phyloP scores from a whole-genome alignment of 2,329 filamentous ascomycete species.

The Kalaharituber pfeilii region DNA sequence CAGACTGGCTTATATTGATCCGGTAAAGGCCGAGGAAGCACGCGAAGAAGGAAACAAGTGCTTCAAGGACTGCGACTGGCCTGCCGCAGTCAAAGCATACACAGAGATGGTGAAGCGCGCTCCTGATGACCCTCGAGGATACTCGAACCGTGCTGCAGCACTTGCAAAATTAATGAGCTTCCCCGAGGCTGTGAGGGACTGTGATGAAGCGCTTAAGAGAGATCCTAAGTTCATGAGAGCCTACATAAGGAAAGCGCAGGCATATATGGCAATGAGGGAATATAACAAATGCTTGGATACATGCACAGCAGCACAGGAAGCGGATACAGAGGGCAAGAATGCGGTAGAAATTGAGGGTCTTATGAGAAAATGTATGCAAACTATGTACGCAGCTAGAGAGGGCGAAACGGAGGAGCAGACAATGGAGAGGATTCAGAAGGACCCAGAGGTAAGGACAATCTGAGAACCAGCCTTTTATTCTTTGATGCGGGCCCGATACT shows the following conservation, averaged over 20 bases:
- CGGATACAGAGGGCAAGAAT: conserved; percentile 68
- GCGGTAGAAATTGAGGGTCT: conserved; percentile 82
- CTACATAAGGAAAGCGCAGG: conserved; percentile 91
- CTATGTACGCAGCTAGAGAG: conserved; percentile 78
- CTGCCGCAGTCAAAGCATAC: conserved; percentile 84
- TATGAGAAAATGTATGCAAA: conserved; percentile 76
- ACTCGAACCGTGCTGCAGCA: conserved; percentile 91
- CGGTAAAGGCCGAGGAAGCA: conserved; percentile 83
- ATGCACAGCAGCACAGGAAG: conserved; percentile 59
- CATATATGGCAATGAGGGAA: conserved; percentile 92
- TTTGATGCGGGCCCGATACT: too few species aligned
- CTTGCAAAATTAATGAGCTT: conserved; percentile 95
- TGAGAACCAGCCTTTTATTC: not conserved
- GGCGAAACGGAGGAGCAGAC: conserved; percentile 96
- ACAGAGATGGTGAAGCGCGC: conserved; percentile 92
- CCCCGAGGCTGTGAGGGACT: conserved; percentile 83
- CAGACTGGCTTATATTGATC: conserved; percentile 68
- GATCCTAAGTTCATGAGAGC: conserved; percentile 87
- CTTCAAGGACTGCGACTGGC: conserved; percentile 95
- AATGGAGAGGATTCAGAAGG: conserved; percentile 70
- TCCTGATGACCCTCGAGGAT: conserved; percentile 80
- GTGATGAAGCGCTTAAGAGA: conserved; percentile 74
- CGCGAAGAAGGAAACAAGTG: conserved; percentile 88
- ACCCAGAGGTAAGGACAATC: conserved; percentile 57
- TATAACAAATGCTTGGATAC: conserved; percentile 89